Conservation (phyloP, 768 basidiomycete genomes). For the Hebeloma cylindrosporum region DNA sequence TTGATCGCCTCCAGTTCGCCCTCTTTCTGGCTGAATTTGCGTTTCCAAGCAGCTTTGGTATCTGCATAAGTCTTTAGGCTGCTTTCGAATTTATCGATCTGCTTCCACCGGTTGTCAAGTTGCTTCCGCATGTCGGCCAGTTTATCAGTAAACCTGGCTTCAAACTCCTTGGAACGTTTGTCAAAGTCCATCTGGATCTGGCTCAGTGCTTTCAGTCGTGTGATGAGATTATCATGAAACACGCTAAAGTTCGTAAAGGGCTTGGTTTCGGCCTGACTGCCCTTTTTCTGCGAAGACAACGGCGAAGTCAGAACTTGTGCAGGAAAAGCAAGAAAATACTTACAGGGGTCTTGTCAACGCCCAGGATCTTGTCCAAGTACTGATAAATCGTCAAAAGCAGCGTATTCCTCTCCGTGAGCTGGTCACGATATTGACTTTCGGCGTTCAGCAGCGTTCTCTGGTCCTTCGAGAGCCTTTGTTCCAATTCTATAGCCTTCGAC, state of each 20-base stretch:
- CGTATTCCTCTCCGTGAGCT: constrained; percentile 91
- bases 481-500: constrained; percentile 68
- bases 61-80: constrained; percentile 82
- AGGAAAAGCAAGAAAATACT: constrained; percentile 27
- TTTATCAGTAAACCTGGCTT: constrained; percentile 70
- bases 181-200: constrained; percentile 88
- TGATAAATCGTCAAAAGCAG: constrained; percentile 90
- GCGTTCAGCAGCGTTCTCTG: constrained; percentile 68
- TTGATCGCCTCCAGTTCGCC: constrained; percentile 88
- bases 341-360: constrained; percentile 83
- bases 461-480: constrained; percentile 79
- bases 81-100: constrained; percentile 89
- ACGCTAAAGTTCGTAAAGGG: constrained; percentile 92
- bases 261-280: constrained; percentile 77
- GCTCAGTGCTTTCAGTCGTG: constrained; percentile 79
- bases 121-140: constrained; percentile 81
- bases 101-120: constrained; percentile 84
- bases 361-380: constrained; percentile 92
- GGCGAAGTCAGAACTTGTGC: background rate
- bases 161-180: constrained; percentile 77
- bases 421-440: constrained; percentile 85
- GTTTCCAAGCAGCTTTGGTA: constrained; percentile 80
- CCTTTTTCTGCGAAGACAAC: constrained; percentile 57
- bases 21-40: constrained; percentile 77
- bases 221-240: constrained; percentile 93